Percentiles rank a stretch among this genome's conserved stretches.
Evolutionary conservation across 2,329 filamentous ascomycete genomes (phyloP).

Genomic region (Verticillium longisporum): DNA sequence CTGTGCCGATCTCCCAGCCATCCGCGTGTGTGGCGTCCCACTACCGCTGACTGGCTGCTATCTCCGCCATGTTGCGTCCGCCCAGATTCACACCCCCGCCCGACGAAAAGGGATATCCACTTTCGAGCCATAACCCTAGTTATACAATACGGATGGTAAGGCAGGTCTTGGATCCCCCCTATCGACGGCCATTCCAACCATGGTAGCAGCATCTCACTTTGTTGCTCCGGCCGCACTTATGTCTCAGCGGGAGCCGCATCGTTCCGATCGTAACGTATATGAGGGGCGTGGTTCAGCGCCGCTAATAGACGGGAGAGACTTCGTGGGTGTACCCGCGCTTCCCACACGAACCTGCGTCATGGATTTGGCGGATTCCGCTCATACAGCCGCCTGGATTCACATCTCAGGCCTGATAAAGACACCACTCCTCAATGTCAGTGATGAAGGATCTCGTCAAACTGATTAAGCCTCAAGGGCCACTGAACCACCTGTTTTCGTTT

Average conservation of each 20-base stretch:
- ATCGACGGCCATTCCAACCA: neutral
- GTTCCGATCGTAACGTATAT: neutral
- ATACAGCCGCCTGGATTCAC: too few relatives aligned
- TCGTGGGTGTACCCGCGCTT: too few relatives aligned
- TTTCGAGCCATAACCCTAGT: neutral
- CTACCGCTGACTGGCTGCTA: neutral
- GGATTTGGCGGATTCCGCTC: too few relatives aligned
- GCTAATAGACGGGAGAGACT: neutral
- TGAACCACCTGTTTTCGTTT: too few relatives aligned
- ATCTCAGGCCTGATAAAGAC: too few relatives aligned
- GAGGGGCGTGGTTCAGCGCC: neutral
- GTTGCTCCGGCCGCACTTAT: neutral
- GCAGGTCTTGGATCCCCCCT: neutral
- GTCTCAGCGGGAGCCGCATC: neutral
- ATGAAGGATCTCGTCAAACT: too few relatives aligned
- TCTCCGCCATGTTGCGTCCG: neutral
- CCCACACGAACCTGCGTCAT: too few relatives aligned
- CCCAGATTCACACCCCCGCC: neutral
- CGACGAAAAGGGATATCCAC: neutral
- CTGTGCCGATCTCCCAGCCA: conserved; percentile 3
- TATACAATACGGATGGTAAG: neutral
- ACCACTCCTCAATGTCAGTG: too few relatives aligned
- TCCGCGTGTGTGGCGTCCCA: neutral
- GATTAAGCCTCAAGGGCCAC: too few relatives aligned
- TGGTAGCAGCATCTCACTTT: neutral